Evolutionary conservation across 305 asterid genomes (phyloP).

Genomic region (Salvia sclarea): DNA sequence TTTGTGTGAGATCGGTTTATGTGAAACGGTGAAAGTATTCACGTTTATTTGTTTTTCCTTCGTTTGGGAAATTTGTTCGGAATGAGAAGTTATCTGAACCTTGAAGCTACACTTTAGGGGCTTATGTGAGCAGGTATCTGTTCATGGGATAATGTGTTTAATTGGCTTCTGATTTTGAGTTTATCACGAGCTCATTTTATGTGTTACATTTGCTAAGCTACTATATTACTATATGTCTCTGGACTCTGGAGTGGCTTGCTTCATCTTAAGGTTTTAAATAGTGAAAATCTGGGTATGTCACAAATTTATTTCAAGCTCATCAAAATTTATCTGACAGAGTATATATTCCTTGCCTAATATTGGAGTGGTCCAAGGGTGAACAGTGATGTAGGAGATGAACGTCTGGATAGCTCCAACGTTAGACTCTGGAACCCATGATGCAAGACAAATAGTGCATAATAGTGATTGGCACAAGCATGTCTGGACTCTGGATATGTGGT

Average conservation of each 20-base stretch:
- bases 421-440: neutral
- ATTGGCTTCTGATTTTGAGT: neutral
- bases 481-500: neutral
- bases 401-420: neutral
- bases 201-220: constrained; percentile 3
- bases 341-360: neutral
- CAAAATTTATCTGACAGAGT: neutral
- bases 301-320: neutral
- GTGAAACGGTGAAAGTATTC: neutral
- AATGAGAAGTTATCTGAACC: neutral
- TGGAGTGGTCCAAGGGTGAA: neutral
- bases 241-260: neutral
- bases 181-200: neutral
- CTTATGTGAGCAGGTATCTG: neutral
- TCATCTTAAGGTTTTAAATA: neutral
- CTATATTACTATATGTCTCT: neutral
- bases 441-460: neutral
- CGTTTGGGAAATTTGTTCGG: neutral
- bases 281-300: neutral
- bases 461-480: neutral
- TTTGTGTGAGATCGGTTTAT: neutral
- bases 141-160: neutral
- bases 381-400: neutral
- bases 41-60: neutral
- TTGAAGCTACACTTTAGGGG: neutral